Evolutionary conservation across 75 land plant genomes (phyloP), one percentile per base, ranked within the genome.

Genomic region (Larix kaempferi): DNA sequence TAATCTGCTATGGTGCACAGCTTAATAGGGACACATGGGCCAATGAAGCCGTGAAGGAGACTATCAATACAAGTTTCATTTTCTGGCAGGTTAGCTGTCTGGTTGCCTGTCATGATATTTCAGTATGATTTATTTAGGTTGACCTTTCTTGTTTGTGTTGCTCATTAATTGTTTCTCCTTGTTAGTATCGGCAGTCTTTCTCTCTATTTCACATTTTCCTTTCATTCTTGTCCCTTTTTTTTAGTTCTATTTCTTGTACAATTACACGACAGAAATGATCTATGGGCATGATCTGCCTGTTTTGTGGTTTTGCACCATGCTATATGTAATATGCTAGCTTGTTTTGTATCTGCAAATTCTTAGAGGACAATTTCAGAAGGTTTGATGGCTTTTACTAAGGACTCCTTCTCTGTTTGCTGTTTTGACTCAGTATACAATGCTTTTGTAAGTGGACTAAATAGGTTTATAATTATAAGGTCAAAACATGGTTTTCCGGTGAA

Each of bases 1-100:
- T 10, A 69, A n/a, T 74, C 44, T 80, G n/a, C 27, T 52, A 44
- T 76, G 59, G 54, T 63, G 11, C 86, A 83, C 83, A 98, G 99
- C 89, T 98, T 22, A 98, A 98, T 78, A 86, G 99, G 52, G 99
- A 98, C 79, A 95, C 98, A 33, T 95, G 99, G 98, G 87, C 91
- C 69, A 91, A 95, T 86, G 98, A 97, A 83, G 94, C 98, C 81
- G 91, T 94, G 29, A 89, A 94, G 75, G 92, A 97, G 58, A 95
- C 98, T 44, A 83, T 97, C 64, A 76, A 86, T 22, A 88, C 92
- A 11, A 93, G 90, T 57, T 97, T 97, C 78, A 89, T 97, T 61
- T 97, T 97, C 85, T 97, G 99, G 99, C 99, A 97, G 99, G 99
- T 95, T 69, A 22, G 12, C 15, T 44, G 54, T 23, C 21, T 60